A percentile compares a stretch with the other conserved stretches of the same genome.
phyloP scores from a whole-genome alignment of 768 basidiomycete genomes.

The Harrya chromipes region DNA sequence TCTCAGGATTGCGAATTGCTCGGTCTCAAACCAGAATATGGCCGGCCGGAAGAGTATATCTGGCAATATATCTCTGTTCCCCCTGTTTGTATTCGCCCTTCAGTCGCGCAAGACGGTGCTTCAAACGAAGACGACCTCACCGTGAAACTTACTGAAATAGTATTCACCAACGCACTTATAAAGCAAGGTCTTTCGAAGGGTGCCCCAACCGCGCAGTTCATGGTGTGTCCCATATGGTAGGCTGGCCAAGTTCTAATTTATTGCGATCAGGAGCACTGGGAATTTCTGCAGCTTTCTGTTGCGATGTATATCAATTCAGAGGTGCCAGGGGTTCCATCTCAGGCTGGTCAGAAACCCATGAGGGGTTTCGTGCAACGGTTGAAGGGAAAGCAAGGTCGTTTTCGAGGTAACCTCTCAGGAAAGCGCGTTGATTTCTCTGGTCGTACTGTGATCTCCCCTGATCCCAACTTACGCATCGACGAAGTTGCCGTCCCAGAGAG shows the following conservation, averaged over 20 bases:
- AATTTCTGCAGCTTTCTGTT: conserved; percentile 89
- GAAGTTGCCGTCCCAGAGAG: conserved; percentile 97
- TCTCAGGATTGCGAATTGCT: conserved; percentile 89
- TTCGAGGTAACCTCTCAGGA: conserved; percentile 96
- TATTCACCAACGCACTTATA: conserved; percentile 90
- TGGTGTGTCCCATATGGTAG: conserved; percentile 45
- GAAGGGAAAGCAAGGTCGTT: conserved; percentile 98
- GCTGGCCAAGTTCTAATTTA: conserved; percentile 1
- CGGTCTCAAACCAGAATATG: conserved; percentile 82
- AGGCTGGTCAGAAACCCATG: conserved; percentile 89
- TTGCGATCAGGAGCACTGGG: conserved; percentile 86
- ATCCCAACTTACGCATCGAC: conserved; percentile 98
- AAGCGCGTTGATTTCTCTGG: conserved; percentile 99
- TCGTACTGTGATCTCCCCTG: conserved; percentile 97
- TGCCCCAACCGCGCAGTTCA: conserved; percentile 82
- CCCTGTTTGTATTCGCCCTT: conserved; percentile 95
- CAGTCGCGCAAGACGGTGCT: conserved; percentile 95
- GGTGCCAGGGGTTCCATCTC: conserved; percentile 85
- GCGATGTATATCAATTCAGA: conserved; percentile 99
- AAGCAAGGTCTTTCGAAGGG: conserved; percentile 88
- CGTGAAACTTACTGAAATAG: conserved; percentile 95
- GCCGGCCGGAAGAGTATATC: conserved; percentile 94
- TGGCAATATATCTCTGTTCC: conserved; percentile 99
- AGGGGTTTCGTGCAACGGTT: conserved; percentile 96
- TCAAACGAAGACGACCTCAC: conserved; percentile 99